phyloP scores from a whole-genome alignment of 2,329 filamentous ascomycete species.

The Graphilbum sp. region DNA sequence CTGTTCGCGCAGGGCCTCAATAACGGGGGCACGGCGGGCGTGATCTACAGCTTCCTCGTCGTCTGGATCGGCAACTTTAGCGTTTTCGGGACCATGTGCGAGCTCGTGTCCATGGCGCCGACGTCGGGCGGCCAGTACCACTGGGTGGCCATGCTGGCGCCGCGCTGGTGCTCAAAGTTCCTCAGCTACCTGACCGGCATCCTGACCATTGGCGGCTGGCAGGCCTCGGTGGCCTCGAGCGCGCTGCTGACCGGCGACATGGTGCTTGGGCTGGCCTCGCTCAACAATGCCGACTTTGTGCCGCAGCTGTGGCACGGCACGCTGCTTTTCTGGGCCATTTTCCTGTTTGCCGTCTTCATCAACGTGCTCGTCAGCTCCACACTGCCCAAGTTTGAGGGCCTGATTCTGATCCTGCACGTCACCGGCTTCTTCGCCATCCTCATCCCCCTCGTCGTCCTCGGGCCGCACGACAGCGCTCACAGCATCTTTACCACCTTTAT shows the following conservation, averaged over 20 bases:
- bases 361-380: slow-evolving; percentile 27
- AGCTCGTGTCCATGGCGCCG: slow-evolving; percentile 28
- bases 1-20: slow-evolving; percentile 20
- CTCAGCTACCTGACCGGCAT: slow-evolving; percentile 37
- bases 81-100: slow-evolving; percentile 21
- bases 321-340: slow-evolving; percentile 28
- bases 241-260: slow-evolving; percentile 26
- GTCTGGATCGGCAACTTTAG: slow-evolving; percentile 27
- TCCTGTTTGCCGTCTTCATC: slow-evolving; percentile 27
- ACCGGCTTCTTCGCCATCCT: slow-evolving; percentile 9
- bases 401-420: slow-evolving; percentile 19
- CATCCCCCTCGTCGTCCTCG: slow-evolving; percentile 10
- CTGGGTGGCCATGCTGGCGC: slow-evolving; percentile 37
- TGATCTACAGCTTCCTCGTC: slow-evolving; percentile 33
- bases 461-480: slow-evolving; percentile 5
- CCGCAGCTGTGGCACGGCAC: slow-evolving; percentile 28
- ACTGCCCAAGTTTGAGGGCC: slow-evolving; percentile 31
- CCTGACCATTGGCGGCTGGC: slow-evolving; percentile 29
- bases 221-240: slow-evolving; percentile 17
- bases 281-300: slow-evolving; percentile 21
- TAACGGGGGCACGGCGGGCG: slow-evolving; percentile 33
- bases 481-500: slow-evolving; percentile 28
- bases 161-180: slow-evolving; percentile 27
- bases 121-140: slow-evolving; percentile 40
- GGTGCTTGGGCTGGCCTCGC: slow-evolving; percentile 24